phyloP scores from a whole-genome alignment of 768 basidiomycete species.

The Tylopilus felleus region DNA sequence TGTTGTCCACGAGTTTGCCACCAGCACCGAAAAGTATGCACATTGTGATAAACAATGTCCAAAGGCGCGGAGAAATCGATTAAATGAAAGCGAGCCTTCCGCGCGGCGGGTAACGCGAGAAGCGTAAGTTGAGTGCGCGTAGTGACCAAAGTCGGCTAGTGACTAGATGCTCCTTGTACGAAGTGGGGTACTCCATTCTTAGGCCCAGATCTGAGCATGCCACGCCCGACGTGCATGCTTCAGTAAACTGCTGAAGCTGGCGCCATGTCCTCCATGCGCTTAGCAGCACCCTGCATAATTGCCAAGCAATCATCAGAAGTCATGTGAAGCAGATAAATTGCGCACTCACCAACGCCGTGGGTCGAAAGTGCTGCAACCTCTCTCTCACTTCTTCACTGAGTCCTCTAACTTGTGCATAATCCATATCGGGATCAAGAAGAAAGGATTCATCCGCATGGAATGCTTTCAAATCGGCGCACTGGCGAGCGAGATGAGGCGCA shows the following conservation, averaged over 20 bases:
- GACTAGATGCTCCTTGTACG: background rate
- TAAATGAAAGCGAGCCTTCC: background rate
- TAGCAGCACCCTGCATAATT: slow-evolving; percentile 74
- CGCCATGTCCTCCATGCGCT: slow-evolving; percentile 92
- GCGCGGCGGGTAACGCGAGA: background rate
- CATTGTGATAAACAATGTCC: background rate
- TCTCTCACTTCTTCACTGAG: slow-evolving; percentile 77
- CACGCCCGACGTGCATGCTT: slow-evolving; percentile 51
- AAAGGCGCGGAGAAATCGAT: background rate
- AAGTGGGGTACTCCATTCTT: background rate
- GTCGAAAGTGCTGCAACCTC: slow-evolving; percentile 54
- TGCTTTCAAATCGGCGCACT: slow-evolving; percentile 67
- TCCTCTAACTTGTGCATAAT: slow-evolving; percentile 63
- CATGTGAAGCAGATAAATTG: background rate
- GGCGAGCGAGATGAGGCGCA: slow-evolving; percentile 59
- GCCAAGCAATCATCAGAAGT: background rate
- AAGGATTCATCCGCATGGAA: slow-evolving; percentile 79
- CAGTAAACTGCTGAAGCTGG: slow-evolving; percentile 72
- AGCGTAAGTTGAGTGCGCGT: no score
- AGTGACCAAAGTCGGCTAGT: background rate
- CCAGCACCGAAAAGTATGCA: background rate
- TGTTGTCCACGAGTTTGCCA: background rate
- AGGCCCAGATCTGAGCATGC: slow-evolving; percentile 2
- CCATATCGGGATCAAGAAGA: slow-evolving; percentile 61
- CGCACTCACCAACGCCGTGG: slow-evolving; percentile 60